Evolutionary conservation across 805 yeast species (phyloP).

Genomic region (Candida nanaspora): DNA sequence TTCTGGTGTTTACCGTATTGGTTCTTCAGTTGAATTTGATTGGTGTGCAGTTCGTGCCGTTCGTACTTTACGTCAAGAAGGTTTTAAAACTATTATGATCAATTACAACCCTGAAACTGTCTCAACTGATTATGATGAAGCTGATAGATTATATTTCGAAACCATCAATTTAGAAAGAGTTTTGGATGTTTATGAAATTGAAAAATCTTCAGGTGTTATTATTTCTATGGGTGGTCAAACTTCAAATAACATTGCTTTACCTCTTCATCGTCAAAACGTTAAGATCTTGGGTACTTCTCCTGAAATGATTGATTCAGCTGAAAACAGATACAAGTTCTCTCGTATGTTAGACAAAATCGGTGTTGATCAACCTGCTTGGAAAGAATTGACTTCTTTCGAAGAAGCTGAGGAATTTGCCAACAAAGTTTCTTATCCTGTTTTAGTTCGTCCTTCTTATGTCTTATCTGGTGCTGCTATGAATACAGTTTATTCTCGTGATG

Average conservation of each 20-base stretch:
- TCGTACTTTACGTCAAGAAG: slow-evolving; percentile 82
- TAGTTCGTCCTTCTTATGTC: slow-evolving; percentile 96
- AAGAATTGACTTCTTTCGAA: slow-evolving; percentile 84
- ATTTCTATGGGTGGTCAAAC: slow-evolving; percentile 99
- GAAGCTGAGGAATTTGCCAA: slow-evolving; percentile 94
- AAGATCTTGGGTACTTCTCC: slow-evolving; percentile 96
- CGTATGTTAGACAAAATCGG: slow-evolving; percentile 95
- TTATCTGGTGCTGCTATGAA: slow-evolving; percentile 99
- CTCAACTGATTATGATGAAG: slow-evolving; percentile 98
- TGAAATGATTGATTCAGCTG: slow-evolving; percentile 97
- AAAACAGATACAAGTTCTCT: slow-evolving; percentile 94
- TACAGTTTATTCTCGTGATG: slow-evolving; percentile 86
- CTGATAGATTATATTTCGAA: slow-evolving; percentile 93
- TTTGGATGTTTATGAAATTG: slow-evolving; percentile 89
- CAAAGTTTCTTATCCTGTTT: slow-evolving; percentile 85
- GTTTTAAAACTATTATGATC: slow-evolving; percentile 89
- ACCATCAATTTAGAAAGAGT: slow-evolving; percentile 91
- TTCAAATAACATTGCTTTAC: slow-evolving; percentile 91
- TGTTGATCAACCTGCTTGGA: slow-evolving; percentile 99
- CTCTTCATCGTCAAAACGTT: slow-evolving; percentile 88
- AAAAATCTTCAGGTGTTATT: slow-evolving; percentile 84
- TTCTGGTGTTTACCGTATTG: slow-evolving; percentile 97
- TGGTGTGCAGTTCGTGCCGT: slow-evolving; percentile 99
- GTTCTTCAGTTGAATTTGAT: slow-evolving; percentile 97
- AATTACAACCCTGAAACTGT: slow-evolving; percentile 99